A percentile compares a stretch with the other conserved stretches of the same genome.
phyloP scores from a whole-genome alignment of 345 rosid genomes.

The Salix caprea region DNA sequence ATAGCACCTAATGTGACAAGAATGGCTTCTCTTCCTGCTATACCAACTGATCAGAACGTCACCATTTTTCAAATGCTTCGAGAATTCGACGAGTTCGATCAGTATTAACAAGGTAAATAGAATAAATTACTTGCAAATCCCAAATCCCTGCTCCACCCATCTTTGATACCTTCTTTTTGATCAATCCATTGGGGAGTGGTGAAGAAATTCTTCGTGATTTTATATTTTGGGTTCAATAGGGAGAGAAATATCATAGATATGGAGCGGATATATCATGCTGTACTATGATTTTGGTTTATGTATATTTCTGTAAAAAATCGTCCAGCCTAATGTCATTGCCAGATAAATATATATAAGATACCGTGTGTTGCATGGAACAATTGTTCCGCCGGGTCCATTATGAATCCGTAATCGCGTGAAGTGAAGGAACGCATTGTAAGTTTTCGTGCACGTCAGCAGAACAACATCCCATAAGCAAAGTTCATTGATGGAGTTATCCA shows the following conservation, averaged over 20 bases:
- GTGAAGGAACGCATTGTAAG: not conserved
- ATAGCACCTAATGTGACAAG: slow-evolving; percentile 23
- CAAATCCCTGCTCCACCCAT: not conserved
- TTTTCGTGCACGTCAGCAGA: not conserved
- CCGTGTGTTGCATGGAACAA: not conserved
- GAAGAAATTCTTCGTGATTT: not conserved
- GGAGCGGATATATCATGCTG: not conserved
- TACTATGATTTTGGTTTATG: not conserved
- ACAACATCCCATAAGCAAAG: too few species aligned
- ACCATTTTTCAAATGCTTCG: slow-evolving; percentile 55
- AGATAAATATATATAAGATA: not conserved
- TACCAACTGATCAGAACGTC: slow-evolving; percentile 18
- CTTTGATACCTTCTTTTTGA: not conserved
- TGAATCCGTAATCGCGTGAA: not conserved
- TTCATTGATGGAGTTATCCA: not conserved
- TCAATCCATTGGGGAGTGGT: not conserved
- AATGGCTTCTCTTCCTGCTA: slow-evolving; percentile 28
- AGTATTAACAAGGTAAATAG: slow-evolving; percentile 18
- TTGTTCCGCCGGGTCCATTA: not conserved
- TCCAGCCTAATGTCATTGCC: not conserved
- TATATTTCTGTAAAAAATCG: not conserved
- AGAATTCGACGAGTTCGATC: slow-evolving; percentile 32
- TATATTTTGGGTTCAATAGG: not conserved
- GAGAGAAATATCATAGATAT: not conserved
- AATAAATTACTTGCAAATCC: not conserved